Percentiles rank a stretch among this genome's conserved stretches.
These are phyloP conservation scores for Pseudopyricularia javanii DNA, from an alignment of 2,329 filamentous ascomycete species.

Conservation along the genomic window DNA sequence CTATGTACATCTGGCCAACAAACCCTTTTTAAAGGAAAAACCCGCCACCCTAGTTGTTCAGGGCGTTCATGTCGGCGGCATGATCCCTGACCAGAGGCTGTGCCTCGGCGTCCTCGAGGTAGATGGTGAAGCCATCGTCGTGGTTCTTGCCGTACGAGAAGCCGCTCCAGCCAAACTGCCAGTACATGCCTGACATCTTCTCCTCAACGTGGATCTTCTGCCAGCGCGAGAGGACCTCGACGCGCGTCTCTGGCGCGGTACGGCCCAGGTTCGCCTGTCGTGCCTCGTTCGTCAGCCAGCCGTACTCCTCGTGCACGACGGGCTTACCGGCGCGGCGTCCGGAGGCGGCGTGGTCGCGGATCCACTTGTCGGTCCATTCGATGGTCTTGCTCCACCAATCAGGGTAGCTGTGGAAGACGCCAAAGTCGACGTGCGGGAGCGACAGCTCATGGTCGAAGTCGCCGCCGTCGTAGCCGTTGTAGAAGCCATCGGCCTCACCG, in stretches of 20 bases:
- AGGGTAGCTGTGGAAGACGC: constrained; percentile 37
- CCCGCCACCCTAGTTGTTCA: constrained; percentile 10
- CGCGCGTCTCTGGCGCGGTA: constrained; percentile 19
- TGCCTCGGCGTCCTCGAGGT: constrained; percentile 52
- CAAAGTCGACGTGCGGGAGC: constrained; percentile 35
- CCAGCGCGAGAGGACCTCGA: constrained; percentile 33
- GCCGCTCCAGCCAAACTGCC: constrained; percentile 38
- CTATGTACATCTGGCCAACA: too few species aligned
- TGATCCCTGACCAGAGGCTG: constrained; percentile 47
- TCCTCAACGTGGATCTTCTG: constrained; percentile 33
- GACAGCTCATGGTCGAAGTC: constrained; percentile 3
- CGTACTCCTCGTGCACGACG: constrained; percentile 63
- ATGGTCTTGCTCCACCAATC: constrained; percentile 2
- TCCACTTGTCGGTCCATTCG: constrained; percentile 5
- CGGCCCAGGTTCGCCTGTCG: neutral
- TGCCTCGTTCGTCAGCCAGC: constrained; percentile 44
- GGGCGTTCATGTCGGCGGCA: constrained; percentile 24
- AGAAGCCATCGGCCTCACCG: neutral
- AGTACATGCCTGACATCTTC: constrained; percentile 40
- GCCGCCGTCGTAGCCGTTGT: constrained; percentile 3
- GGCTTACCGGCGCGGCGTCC: constrained; percentile 40
- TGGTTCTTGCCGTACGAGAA: constrained; percentile 42
- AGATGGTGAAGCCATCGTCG: constrained; percentile 45
- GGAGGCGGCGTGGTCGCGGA: constrained; percentile 6
- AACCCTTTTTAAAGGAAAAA: too few species aligned